phyloP scores from a whole-genome alignment of 1,284 basidiomycete genomes.

The Irpex sp. region DNA sequence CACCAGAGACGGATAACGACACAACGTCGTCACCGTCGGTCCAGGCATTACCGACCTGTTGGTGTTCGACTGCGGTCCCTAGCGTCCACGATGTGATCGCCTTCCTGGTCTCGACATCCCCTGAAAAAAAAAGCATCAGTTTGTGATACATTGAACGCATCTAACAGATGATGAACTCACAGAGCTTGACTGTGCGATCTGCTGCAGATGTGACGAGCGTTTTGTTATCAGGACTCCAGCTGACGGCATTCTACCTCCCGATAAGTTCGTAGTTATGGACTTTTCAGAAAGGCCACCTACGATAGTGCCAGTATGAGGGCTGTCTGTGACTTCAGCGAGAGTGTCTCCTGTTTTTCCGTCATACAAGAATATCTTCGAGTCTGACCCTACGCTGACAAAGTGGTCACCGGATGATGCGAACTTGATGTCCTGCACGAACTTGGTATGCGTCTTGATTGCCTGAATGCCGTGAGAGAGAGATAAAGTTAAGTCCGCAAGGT shows the following conservation, averaged over 20 bases:
- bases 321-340: constrained; percentile 61
- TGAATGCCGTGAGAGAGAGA: constrained; percentile 21
- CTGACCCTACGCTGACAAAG: constrained; percentile 91
- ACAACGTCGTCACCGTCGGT: constrained; percentile 72
- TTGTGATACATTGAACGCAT: background rate
- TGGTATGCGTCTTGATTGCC: constrained; percentile 88
- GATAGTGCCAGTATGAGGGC: constrained; percentile 71
- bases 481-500: no score
- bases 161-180: constrained; percentile 40
- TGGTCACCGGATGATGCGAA: constrained; percentile 80
- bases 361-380: constrained; percentile 88
- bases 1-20: constrained; percentile 83
- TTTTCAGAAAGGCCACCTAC: constrained; percentile 41
- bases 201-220: constrained; percentile 81
- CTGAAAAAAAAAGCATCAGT: constrained; percentile 33
- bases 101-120: constrained; percentile 78
- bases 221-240: constrained; percentile 77
- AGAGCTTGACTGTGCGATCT: constrained; percentile 86
- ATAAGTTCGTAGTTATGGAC: background rate
- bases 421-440: constrained; percentile 92
- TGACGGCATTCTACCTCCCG: constrained; percentile 61
- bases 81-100: constrained; percentile 67
- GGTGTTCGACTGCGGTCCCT: constrained; percentile 65
- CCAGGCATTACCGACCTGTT: constrained; percentile 91
- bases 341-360: constrained; percentile 90